A percentile compares a stretch with the other conserved stretches of the same genome.
Conservation (phyloP, 78 protist species). For the Parvularia atlantis region DNA sequence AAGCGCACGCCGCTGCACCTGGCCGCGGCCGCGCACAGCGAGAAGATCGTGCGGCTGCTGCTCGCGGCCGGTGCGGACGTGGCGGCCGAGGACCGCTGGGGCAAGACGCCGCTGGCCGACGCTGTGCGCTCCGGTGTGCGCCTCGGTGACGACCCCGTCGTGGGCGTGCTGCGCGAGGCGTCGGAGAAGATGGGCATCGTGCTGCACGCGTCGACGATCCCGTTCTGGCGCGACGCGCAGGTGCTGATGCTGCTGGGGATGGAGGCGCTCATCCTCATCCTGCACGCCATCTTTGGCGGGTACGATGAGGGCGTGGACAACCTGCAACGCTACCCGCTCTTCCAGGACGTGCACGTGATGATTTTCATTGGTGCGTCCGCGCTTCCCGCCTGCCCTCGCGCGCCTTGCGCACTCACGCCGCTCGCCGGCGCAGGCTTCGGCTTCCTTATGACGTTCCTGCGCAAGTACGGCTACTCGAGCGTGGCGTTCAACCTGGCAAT, state of each 20-base stretch:
- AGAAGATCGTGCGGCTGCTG: neutral
- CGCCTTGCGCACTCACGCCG: too few relatives aligned
- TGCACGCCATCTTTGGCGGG: neutral
- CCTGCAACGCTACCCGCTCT: too few relatives aligned
- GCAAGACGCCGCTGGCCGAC: neutral
- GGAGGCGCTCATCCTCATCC: neutral
- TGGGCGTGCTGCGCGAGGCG: neutral
- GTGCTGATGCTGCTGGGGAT: neutral
- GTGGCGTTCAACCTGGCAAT: conserved; percentile 52
- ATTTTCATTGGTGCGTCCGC: conserved; percentile 82
- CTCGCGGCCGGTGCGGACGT: neutral
- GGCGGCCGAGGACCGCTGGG: neutral
- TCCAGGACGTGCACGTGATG: conserved; percentile 78
- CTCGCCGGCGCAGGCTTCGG: too few relatives aligned
- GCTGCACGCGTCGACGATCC: neutral
- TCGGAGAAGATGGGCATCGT: too few relatives aligned
- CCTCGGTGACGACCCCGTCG: neutral
- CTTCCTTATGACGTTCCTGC: conserved; percentile 76
- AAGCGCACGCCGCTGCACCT: neutral
- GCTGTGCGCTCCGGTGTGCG: neutral
- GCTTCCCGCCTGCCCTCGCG: too few relatives aligned
- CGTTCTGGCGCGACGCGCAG: neutral
- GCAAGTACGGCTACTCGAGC: conserved; percentile 42
- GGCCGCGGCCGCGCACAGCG: neutral
- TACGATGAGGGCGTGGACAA: neutral